Evolutionary conservation across 192 early-diverging fungal genomes (phyloP), one percentile per base, ranked within the genome.

Genomic region (Backusella tuberculispora): DNA sequence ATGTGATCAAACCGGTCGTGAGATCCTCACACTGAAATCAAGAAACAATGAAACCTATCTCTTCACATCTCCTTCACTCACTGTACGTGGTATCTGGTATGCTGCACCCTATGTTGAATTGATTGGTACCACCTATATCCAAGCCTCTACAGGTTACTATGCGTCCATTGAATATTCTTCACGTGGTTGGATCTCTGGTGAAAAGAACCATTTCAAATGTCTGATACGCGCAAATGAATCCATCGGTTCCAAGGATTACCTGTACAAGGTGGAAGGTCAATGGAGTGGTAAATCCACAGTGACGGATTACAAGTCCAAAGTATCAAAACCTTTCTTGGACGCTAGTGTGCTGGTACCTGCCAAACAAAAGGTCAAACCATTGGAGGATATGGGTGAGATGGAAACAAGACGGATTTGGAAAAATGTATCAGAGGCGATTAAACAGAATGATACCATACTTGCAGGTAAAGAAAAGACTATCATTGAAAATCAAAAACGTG

Each of bases 111-210:
- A 78, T 48, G 40, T 78, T 41, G 77, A 78, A 43, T 50, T 78
- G 64, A 80, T 72, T 74, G 87, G 88, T 70, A 85, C 78, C 8
- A 88, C 89, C 4, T 86, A 81, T 70, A 91, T 92, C 60, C 85
- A 84, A 67, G 86, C 87, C 6, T 85, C 90, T 7, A 88, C 87
- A 53, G 77, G 77, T 24, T 67, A 74, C 17, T 78, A 74, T 67
- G 77, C 72, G 10, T 74, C 77, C 9, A 89, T 94, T 78, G 89
- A 93, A 53, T 93, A 88, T 79, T 79, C 83, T 68, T 86, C 88
- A 42, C 89, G 87, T 67, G 88, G 90, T 41, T 93, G 90, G 87
- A 83, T 93, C 71, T 90, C 90, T 6, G 93, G 93, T 72, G 88
- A 91, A 63, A 90, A 92, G 76, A 89, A 93, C 73, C 87, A 86